phyloP scores from a whole-genome alignment of 352 stramenopile genomes.

The Pythium angustatum region DNA sequence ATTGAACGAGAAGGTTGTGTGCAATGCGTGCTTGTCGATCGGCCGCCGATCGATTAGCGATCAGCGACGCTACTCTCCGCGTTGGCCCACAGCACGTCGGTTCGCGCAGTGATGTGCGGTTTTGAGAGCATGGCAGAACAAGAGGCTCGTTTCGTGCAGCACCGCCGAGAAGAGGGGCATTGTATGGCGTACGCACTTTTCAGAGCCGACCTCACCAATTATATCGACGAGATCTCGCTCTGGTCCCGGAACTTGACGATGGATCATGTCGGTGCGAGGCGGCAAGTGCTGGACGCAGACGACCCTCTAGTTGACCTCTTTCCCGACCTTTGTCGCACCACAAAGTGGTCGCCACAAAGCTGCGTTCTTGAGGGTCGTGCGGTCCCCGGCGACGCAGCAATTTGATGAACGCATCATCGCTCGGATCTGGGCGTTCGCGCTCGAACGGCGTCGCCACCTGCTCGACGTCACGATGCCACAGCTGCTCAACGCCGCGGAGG shows the following conservation, averaged over 20 bases:
- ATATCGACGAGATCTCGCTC: background rate
- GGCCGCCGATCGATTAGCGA: background rate
- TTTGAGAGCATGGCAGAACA: background rate
- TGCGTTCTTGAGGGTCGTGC: background rate
- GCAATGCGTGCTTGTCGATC: background rate
- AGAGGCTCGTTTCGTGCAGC: background rate
- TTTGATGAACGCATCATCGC: background rate
- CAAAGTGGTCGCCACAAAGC: background rate
- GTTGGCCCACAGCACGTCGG: background rate
- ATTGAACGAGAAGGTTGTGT: background rate
- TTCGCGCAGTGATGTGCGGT: background rate
- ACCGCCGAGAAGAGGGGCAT: background rate
- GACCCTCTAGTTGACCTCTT: background rate
- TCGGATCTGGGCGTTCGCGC: background rate
- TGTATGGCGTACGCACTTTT: background rate
- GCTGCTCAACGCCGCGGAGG: background rate
- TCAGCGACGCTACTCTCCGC: background rate
- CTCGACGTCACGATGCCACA: background rate
- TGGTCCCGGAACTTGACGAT: background rate
- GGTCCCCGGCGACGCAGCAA: background rate
- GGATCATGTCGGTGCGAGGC: background rate
- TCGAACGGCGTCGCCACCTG: background rate
- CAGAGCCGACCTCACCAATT: background rate
- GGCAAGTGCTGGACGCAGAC: background rate
- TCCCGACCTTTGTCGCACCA: background rate